Base-by-base conservation (phyloP, 257 asterid genomes). In the Eucommia ulmoides region DNA sequence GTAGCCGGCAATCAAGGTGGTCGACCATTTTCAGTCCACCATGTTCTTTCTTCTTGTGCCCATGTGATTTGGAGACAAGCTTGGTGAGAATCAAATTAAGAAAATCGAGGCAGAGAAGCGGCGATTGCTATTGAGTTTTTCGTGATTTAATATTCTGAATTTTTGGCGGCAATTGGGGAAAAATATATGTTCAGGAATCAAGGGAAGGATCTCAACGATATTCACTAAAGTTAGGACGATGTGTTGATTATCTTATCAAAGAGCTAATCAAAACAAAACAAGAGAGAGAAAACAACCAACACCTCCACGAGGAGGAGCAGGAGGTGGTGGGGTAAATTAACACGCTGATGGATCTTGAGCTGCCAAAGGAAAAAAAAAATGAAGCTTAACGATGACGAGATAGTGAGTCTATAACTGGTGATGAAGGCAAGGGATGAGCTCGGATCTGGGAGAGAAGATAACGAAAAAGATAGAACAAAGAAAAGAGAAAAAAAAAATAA, bases 61-160 rank as follows among this genome's bases (percentile, higher is more conserved):
- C 45, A 38, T 38, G 45, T 38, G 45, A 2, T 38, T 38, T 14
- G 45, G 45, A 5, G 45, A 38, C n/a, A 38, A 38, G 45, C 45
- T 38, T 18, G 45, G n/a, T 15, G 45, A 38, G 16, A 15, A 38
- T 38, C 45, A 38, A 38, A 38, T 38, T 2, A 38, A 38, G 16
- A 12, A 15, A 14, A 15, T 38, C 16, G 45, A 38, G 45, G 7
- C 45, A 8, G 45, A 8, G 7, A 12, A 38, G 45, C 45, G 45
- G 3, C 10, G n/a, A 3, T 2, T 38, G 3, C 45, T 38, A 2
- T 38, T 38, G 45, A 38, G 10, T 38, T 38, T 38, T 15, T 3
- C 3, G 3, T 8, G 45, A 38, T 38, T 38, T 18, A 38, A 38
- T 14, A 38, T 38, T 2, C 45, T 38, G 3, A 38, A 38, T 18